Percentiles rank a stretch among this genome's conserved stretches.
Evolutionary conservation across 1,284 basidiomycete species (phyloP).

Genomic region (Lentinula novae-zelandiae): DNA sequence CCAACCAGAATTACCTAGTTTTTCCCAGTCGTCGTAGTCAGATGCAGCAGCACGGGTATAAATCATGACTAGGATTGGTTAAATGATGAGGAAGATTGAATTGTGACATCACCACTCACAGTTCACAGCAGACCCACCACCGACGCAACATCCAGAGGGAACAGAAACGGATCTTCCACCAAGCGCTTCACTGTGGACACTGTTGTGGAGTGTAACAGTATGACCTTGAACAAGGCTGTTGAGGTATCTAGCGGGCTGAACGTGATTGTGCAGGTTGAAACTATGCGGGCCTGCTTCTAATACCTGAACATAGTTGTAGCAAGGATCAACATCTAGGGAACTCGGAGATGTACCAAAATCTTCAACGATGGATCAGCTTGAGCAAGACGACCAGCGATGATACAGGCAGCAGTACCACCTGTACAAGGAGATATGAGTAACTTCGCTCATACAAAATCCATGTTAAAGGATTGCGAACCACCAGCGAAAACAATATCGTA

Average conservation of each 20-base stretch:
- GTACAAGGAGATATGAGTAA: background rate
- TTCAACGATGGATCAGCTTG: conserved; percentile 33
- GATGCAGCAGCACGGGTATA: conserved; percentile 47
- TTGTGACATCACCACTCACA: conserved; percentile 29
- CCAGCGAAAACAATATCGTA: conserved; percentile 16
- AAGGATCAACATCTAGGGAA: background rate
- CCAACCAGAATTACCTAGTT: conserved; percentile 40
- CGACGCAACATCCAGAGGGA: conserved; percentile 44
- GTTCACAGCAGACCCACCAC: conserved; percentile 59
- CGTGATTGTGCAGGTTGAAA: conserved; percentile 37
- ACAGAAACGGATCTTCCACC: conserved; percentile 39
- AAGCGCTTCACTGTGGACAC: conserved; percentile 40
- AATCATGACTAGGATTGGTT: conserved; percentile 36
- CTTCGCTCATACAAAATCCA: background rate
- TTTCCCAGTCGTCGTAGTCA: conserved; percentile 45
- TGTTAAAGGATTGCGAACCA: background rate
- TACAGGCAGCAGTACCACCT: conserved; percentile 42
- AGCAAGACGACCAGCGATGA: conserved; percentile 39
- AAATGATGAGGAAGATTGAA: background rate
- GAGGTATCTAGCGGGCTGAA: conserved; percentile 47
- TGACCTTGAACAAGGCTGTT: conserved; percentile 31
- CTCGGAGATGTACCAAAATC: conserved; percentile 27
- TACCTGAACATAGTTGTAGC: conserved; percentile 16
- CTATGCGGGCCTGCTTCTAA: conserved; percentile 46
- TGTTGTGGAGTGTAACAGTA: conserved; percentile 37